Base-by-base conservation (phyloP, 495 filamentous ascomycete species). In the Talaromyces stipitatus region DNA sequence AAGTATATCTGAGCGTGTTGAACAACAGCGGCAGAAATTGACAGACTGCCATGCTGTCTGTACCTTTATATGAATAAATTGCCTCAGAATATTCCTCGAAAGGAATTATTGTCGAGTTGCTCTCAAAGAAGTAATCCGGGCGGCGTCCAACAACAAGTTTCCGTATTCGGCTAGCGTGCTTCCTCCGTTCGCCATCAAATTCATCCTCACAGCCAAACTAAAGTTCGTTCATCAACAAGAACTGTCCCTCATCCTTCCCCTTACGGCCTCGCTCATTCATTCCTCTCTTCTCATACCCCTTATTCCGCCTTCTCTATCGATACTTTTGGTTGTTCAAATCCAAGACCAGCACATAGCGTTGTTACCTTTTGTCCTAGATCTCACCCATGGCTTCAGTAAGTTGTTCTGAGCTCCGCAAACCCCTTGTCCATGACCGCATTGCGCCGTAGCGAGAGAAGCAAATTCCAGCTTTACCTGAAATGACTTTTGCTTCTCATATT, bases 381-480 rank as follows among this genome's bases (percentile, higher is more conserved):
- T 61, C 45, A 62, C 63, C 58, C 68, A 82, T 82, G 79, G 78
- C 79, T 76, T 81, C 79, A 62, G 78, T 81, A 67, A 63, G 78
- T 81, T 63, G 60, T 60, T 30, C 54, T 24, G 23, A 45, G 33
- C 33, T 46, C 54, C 36, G 36, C 54, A 55, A 27, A 45, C 23
- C 36, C 24, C 38, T 16, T 41, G 36, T n/a, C 36, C 20, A 29
- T 26, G 20, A 12, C 33, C 32, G 54, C 33, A 30, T 23, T 28
- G 24, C 48, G 48, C 48, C 12, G 24, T 55, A 8, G 20, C 54
- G 18, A n/a, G n/a, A 9, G 32, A 20, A 22, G 29, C 22, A 30
- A 11, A 29, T 4, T 1, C 1, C 50, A 22, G 16, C 20, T 14
- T 16, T 18, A 8, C 3, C 18, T n/a, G n/a, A n/a, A 22, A 18